Evolutionary conservation across 768 basidiomycete genomes (phyloP).

Genomic region (Suillus subaureus): DNA sequence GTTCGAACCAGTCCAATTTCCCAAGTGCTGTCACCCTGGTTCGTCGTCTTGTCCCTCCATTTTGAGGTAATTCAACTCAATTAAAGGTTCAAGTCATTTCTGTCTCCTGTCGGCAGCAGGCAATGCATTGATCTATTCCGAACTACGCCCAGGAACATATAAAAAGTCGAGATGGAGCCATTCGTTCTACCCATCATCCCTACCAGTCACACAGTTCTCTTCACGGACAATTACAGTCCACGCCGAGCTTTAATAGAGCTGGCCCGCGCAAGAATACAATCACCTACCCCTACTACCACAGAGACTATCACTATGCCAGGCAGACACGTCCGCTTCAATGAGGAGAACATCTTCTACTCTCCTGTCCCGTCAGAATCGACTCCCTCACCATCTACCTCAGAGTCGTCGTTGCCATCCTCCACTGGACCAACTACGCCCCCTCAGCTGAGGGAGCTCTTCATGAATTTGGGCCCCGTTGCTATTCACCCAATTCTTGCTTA

Average conservation of each 20-base stretch:
- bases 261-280: background rate
- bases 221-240: background rate
- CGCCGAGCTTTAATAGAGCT: background rate
- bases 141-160: background rate
- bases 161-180: background rate
- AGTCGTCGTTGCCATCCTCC: constrained; percentile 35
- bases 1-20: background rate
- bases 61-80: background rate
- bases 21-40: background rate
- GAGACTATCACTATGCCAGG: constrained; percentile 22
- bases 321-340: constrained; percentile 35
- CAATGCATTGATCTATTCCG: background rate
- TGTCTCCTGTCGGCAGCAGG: background rate
- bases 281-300: constrained; percentile 12
- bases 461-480: constrained; percentile 30
- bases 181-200: background rate
- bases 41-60: background rate
- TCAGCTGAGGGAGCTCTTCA: constrained; percentile 20
- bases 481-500: constrained; percentile 35
- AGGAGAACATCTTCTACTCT: constrained; percentile 36
- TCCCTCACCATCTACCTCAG: constrained; percentile 29
- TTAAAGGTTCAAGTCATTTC: background rate
- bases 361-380: constrained; percentile 19
- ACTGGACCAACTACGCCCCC: constrained; percentile 32
- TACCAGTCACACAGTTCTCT: background rate